These are phyloP conservation scores for Tilletia indica DNA, from an alignment of 1,284 basidiomycete species.

Conservation along the genomic window DNA sequence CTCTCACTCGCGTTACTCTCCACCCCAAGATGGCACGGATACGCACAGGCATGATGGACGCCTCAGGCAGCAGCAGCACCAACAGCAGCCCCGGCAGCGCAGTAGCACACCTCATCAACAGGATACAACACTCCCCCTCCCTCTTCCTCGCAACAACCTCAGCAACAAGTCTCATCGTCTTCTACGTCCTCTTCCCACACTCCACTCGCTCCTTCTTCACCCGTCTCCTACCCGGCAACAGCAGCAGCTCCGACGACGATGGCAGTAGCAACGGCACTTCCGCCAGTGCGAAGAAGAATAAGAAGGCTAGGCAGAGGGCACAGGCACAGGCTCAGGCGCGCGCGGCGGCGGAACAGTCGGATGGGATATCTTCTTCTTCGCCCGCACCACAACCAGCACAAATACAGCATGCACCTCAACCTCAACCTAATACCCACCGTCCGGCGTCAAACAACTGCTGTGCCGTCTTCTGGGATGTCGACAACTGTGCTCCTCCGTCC, in stretches of 20 bases:
- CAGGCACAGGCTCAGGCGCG: too few species aligned
- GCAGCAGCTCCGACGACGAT: background rate
- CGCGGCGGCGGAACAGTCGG: background rate
- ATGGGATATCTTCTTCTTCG: background rate
- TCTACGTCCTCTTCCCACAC: slow-evolving; percentile 21
- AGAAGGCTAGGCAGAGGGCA: too few species aligned
- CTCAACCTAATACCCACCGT: slow-evolving; percentile 16
- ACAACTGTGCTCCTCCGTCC: slow-evolving; percentile 46
- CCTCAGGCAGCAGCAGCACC: too few species aligned
- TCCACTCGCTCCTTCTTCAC: slow-evolving; percentile 19
- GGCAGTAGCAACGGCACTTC: background rate
- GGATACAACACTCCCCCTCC: background rate
- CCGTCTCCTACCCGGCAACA: slow-evolving; percentile 18
- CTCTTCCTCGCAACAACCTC: slow-evolving; percentile 1
- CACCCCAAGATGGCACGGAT: too few species aligned
- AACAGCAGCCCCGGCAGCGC: too few species aligned
- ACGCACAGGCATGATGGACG: too few species aligned
- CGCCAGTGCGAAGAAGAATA: background rate
- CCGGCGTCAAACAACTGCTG: slow-evolving; percentile 27
- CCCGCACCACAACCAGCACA: background rate
- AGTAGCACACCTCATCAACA: background rate
- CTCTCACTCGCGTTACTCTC: too few species aligned
- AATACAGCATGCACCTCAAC: background rate
- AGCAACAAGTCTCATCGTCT: background rate
- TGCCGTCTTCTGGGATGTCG: slow-evolving; percentile 49